Conservation (phyloP, 2,329 filamentous ascomycete genomes). For the Cladorrhinum sp. region DNA sequence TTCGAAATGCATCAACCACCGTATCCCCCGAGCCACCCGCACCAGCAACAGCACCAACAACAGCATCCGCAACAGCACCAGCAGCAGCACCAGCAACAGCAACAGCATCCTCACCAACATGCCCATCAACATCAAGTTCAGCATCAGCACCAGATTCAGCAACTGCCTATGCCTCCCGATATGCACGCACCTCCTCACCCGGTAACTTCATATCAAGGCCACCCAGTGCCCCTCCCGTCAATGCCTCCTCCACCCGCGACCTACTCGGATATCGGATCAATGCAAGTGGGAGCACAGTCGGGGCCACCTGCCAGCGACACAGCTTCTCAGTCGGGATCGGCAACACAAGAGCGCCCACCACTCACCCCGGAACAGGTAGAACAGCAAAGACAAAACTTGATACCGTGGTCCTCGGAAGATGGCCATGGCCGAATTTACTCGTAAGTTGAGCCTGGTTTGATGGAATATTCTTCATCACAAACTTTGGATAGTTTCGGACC, state of each 20-base stretch:
- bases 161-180: constrained; percentile 11
- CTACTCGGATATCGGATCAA: constrained; percentile 22
- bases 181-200: constrained; percentile 21
- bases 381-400: constrained; percentile 26
- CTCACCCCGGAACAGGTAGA: constrained; percentile 27
- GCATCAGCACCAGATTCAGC: constrained; percentile 5
- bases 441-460: constrained; percentile 18
- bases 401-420: constrained; percentile 26
- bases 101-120: neutral
- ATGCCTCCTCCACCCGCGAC: constrained; percentile 24
- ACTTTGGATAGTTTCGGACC: neutral
- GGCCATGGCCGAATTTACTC: constrained; percentile 25
- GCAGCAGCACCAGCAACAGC: constrained; percentile 8
- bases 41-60: constrained; percentile 14
- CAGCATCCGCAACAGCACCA: neutral
- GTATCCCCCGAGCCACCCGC: constrained; percentile 20
- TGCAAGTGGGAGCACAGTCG: constrained; percentile 18
- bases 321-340: constrained; percentile 14
- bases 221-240: constrained; percentile 24
- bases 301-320: constrained; percentile 20
- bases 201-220: constrained; percentile 13
- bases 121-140: neutral
- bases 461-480: neutral
- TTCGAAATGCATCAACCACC: constrained; percentile 22
- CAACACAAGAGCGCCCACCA: constrained; percentile 20